Percentiles rank a stretch among this genome's conserved stretches.
Conservation (phyloP, 2,329 filamentous ascomycete genomes). For the Macrophomina tecta region DNA sequence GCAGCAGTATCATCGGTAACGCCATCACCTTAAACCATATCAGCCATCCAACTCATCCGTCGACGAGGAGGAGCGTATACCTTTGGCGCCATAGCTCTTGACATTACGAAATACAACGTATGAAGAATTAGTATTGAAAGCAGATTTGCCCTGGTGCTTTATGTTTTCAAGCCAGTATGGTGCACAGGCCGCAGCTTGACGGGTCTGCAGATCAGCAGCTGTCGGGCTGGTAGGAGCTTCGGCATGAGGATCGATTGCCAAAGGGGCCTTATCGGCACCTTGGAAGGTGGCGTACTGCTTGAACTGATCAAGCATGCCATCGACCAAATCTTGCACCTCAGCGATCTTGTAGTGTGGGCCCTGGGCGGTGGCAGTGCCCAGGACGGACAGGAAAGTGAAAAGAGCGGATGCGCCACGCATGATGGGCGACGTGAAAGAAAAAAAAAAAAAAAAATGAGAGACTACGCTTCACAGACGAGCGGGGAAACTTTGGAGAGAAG, state of each 20-base stretch:
- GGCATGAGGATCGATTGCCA: not conserved
- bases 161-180: conserved; percentile 51
- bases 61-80: conserved; percentile 32
- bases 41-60: too few species aligned
- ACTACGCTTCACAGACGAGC: not conserved
- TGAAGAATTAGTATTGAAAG: conserved; percentile 44
- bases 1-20: conserved; percentile 57
- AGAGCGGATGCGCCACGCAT: conserved; percentile 22
- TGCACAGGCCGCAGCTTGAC: conserved; percentile 30
- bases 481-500: not conserved
- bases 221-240: not conserved
- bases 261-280: not conserved
- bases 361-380: conserved; percentile 4
- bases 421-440: not conserved
- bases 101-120: conserved; percentile 52
- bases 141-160: conserved; percentile 48
- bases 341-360: conserved; percentile 22
- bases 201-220: not conserved
- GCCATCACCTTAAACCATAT: conserved; percentile 36
- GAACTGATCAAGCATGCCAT: conserved; percentile 23
- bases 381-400: not conserved
- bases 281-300: conserved; percentile 10
- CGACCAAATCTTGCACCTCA: conserved; percentile 11
- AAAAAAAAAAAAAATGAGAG: conserved; percentile 21
- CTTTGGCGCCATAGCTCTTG: conserved; percentile 50